Conservation (phyloP, 306 rosid genomes). For the Begonia loranthoides region DNA sequence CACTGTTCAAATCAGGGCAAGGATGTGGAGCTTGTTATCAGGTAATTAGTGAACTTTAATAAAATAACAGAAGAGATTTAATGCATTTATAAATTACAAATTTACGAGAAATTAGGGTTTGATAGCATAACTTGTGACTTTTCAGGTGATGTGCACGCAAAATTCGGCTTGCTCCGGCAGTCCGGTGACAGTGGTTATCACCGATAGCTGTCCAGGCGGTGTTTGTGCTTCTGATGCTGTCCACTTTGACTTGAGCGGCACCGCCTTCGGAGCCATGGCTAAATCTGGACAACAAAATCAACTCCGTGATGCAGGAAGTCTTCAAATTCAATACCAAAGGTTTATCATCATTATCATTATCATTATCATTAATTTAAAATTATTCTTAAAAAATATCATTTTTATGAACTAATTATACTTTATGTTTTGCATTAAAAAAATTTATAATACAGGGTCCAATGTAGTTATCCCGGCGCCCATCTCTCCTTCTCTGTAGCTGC, state of each 20-base stretch:
- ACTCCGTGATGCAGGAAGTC: conserved; percentile 39
- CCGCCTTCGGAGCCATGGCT: conserved; percentile 86
- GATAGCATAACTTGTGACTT: not conserved
- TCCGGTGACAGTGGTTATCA: conserved; percentile 44
- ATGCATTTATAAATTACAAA: not conserved
- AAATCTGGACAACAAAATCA: conserved; percentile 22
- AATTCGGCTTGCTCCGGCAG: conserved; percentile 44
- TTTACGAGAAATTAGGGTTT: not conserved
- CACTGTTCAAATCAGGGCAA: conserved; percentile 38
- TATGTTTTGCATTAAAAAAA: not conserved
- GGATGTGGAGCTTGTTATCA: conserved; percentile 83
- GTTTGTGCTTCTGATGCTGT: conserved; percentile 28
- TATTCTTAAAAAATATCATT: too few species aligned
- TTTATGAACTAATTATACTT: not conserved
- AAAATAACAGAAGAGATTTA: not conserved
- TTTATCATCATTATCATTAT: not conserved
- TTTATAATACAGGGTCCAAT: not conserved
- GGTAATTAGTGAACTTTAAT: conserved; percentile 14
- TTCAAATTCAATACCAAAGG: conserved; percentile 53
- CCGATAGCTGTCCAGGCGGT: conserved; percentile 56
- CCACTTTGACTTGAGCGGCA: conserved; percentile 80
- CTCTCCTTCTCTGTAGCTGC: conserved; percentile 41
- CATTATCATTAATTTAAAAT: too few species aligned
- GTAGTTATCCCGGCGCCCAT: conserved; percentile 29
- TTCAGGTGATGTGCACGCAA: conserved; percentile 54